Evolutionary conservation across 441 rosid species (phyloP).

Genomic region (Populus hybrid): DNA sequence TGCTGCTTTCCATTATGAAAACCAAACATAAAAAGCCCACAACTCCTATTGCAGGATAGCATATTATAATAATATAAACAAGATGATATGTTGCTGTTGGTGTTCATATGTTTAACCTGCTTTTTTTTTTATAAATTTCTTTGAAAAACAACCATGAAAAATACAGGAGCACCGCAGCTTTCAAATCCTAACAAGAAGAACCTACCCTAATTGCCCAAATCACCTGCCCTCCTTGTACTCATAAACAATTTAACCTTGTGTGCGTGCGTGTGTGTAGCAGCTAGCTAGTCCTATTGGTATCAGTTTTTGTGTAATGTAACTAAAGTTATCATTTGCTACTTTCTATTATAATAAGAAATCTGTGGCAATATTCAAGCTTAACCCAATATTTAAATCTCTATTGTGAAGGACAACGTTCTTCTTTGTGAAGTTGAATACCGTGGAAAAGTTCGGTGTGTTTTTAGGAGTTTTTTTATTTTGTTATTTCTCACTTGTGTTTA

Average conservation of each 20-base stretch:
- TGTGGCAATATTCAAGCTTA: too few species aligned
- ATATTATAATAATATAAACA: constrained; percentile 22
- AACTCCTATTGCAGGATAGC: constrained; percentile 33
- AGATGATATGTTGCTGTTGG: constrained; percentile 16
- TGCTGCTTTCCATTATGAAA: constrained; percentile 31
- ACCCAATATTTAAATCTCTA: too few species aligned
- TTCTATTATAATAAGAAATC: too few species aligned
- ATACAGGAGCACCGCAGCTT: constrained; percentile 22
- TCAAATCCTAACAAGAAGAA: background rate
- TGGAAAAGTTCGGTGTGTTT: too few species aligned
- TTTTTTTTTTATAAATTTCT: too few species aligned
- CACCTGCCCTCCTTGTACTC: background rate
- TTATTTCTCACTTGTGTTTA: too few species aligned
- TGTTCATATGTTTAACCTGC: constrained; percentile 10
- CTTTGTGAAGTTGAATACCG: too few species aligned
- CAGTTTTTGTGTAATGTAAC: too few species aligned
- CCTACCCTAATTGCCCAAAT: background rate
- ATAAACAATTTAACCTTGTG: background rate
- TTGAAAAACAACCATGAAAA: constrained; percentile 17
- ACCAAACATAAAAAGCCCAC: constrained; percentile 23
- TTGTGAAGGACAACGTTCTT: too few species aligned
- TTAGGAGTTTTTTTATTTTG: too few species aligned
- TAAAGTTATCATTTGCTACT: too few species aligned
- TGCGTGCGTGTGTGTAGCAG: too few species aligned
- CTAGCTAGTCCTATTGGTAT: background rate